A percentile compares a stretch with the other conserved stretches of the same genome.
Conservation (phyloP, 352 stramenopile species). For the Lagenidium giganteum region DNA sequence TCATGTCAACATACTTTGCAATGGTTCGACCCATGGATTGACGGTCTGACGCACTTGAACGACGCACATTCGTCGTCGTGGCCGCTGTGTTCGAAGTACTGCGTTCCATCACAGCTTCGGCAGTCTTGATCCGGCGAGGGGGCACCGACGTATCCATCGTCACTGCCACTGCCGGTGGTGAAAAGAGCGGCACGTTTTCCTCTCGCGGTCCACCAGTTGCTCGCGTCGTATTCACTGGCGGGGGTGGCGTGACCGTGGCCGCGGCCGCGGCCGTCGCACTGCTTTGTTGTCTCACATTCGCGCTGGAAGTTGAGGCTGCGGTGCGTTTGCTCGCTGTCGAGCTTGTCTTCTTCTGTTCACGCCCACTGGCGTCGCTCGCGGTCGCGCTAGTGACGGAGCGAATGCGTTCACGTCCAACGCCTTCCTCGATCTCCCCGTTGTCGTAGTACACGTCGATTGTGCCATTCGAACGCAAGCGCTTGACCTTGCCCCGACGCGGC, state of each 20-base stretch:
- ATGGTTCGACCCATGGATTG: too few species aligned
- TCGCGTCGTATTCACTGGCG: background rate
- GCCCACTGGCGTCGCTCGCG: background rate
- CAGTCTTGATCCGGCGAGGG: conserved; percentile 19
- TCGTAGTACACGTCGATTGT: conserved; percentile 49
- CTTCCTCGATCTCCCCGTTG: conserved; percentile 43
- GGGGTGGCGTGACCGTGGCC: background rate
- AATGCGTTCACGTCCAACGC: conserved; percentile 33
- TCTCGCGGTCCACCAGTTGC: too few species aligned
- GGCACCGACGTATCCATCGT: background rate
- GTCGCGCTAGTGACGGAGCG: conserved; percentile 3
- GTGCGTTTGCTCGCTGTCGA: too few species aligned
- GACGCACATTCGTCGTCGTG: conserved; percentile 9
- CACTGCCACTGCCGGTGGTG: background rate
- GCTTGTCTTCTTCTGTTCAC: conserved; percentile 1
- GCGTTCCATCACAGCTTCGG: too few species aligned
- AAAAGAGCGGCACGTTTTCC: conserved; percentile 4
- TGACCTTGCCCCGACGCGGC: conserved; percentile 27
- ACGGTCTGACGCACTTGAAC: conserved; percentile 7
- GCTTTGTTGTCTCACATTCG: too few species aligned
- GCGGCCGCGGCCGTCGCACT: background rate
- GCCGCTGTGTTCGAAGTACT: conserved; percentile 3
- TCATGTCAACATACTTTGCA: conserved; percentile 39
- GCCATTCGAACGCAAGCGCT: conserved; percentile 38
- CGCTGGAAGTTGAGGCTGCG: too few species aligned